Conservation (phyloP, 1,284 basidiomycete species). For the Naganishia liquefaciens region DNA sequence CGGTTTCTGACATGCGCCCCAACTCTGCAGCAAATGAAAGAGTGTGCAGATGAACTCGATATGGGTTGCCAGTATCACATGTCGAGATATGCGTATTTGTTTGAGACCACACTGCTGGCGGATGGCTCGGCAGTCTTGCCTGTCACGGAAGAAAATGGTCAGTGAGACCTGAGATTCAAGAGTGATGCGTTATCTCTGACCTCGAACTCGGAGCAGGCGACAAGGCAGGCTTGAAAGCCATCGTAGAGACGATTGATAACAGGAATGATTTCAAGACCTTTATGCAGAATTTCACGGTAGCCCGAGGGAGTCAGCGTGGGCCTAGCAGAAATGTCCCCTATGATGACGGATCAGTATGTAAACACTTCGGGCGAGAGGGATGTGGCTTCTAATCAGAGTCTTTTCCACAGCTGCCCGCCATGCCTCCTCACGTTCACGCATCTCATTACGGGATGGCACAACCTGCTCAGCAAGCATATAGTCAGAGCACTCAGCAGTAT, state of each 20-base stretch:
- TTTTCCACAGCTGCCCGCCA: conserved; percentile 41
- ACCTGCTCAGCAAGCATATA: conserved; percentile 17
- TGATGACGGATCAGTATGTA: conserved; percentile 81
- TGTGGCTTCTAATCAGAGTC: neutral
- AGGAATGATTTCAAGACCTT: conserved; percentile 90
- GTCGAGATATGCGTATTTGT: conserved; percentile 89
- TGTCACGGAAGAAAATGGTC: conserved; percentile 65
- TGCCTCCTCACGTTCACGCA: conserved; percentile 49
- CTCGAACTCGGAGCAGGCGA: conserved; percentile 2
- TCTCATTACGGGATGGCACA: conserved; percentile 28
- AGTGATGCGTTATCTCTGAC: neutral
- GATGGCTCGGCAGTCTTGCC: conserved; percentile 84
- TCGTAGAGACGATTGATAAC: conserved; percentile 90
- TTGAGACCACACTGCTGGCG: conserved; percentile 82
- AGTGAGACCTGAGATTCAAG: conserved; percentile 30
- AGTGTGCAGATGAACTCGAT: conserved; percentile 94
- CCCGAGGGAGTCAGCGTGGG: conserved; percentile 68
- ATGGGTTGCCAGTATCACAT: conserved; percentile 96
- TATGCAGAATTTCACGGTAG: conserved; percentile 92
- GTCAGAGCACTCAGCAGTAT: conserved; percentile 6
- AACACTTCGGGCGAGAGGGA: neutral
- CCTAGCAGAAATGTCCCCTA: conserved; percentile 77
- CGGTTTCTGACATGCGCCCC: neutral
- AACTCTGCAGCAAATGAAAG: conserved; percentile 75
- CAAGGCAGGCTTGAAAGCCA: conserved; percentile 77